A percentile compares a stretch with the other conserved stretches of the same genome.
phyloP scores from a whole-genome alignment of 495 filamentous ascomycete species.

The Oidiodendron maius region DNA sequence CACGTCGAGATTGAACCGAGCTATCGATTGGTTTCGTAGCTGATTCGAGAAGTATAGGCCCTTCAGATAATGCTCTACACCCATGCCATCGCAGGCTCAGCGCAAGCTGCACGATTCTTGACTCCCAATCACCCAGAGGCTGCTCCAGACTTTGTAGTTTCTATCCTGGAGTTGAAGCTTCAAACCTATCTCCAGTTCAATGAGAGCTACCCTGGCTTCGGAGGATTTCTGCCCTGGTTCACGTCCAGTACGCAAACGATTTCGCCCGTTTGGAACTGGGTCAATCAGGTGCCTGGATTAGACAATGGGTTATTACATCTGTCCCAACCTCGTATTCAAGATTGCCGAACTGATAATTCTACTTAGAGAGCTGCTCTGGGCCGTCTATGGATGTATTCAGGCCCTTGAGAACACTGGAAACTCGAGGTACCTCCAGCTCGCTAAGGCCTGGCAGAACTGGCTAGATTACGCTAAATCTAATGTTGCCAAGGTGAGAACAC shows the following conservation, averaged over 20 bases:
- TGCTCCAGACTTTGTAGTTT: constrained; percentile 21
- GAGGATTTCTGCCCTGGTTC: constrained; percentile 31
- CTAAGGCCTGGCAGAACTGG: constrained; percentile 27
- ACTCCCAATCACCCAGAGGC: constrained; percentile 21
- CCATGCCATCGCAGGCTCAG: constrained; percentile 26
- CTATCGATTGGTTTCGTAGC: too few species aligned
- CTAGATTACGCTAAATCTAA: constrained; percentile 31
- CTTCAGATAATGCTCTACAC: constrained; percentile 32
- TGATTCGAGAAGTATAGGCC: constrained; percentile 7
- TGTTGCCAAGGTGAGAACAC: constrained; percentile 18
- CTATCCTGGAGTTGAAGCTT: constrained; percentile 29
- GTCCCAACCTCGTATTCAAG: neutral
- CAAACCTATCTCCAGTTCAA: constrained; percentile 31
- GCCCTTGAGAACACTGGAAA: constrained; percentile 21
- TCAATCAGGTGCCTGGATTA: constrained; percentile 27
- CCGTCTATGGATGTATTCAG: constrained; percentile 30
- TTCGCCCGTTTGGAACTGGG: constrained; percentile 27
- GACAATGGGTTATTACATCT: constrained; percentile 26
- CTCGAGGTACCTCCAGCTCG: constrained; percentile 20
- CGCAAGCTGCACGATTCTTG: constrained; percentile 26
- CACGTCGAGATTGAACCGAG: too few species aligned
- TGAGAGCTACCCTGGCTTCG: constrained; percentile 31
- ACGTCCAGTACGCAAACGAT: constrained; percentile 19
- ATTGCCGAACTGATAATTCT: neutral
- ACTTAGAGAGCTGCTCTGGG: constrained; percentile 28